Conservation (phyloP, 257 asterid species). For the Pogostemon cablin region DNA sequence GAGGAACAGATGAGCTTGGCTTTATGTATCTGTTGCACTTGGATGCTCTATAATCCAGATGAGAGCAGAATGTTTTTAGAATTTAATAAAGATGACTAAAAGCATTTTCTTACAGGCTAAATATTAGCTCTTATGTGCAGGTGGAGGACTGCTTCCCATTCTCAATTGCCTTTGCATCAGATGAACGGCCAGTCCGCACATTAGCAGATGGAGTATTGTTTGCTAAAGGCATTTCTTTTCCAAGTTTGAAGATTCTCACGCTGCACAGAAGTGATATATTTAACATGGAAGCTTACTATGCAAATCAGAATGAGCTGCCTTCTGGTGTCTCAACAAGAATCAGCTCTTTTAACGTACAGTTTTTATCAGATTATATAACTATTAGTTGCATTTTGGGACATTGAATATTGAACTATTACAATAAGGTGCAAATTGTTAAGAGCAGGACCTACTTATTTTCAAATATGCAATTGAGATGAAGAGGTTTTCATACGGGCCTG, state of each 20-base stretch:
- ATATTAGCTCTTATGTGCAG: constrained; percentile 52
- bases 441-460: constrained; percentile 6
- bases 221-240: constrained; percentile 70
- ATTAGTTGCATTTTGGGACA: not conserved
- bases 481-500: not conserved
- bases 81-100: not conserved
- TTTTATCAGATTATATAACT: constrained; percentile 12
- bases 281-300: constrained; percentile 67
- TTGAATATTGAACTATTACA: constrained; percentile 11
- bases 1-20: not conserved
- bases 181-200: constrained; percentile 55
- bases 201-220: constrained; percentile 57
- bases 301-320: constrained; percentile 76
- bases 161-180: constrained; percentile 78
- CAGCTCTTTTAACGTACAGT: constrained; percentile 70
- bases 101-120: not conserved
- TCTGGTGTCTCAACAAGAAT: constrained; percentile 61
- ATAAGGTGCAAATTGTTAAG: not conserved
- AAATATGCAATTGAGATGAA: not conserved
- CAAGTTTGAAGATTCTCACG: constrained; percentile 70
- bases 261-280: constrained; percentile 66
- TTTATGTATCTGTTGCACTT: constrained; percentile 26
- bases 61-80: constrained; percentile 10
- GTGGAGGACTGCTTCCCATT: constrained; percentile 91
- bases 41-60: constrained; percentile 14